phyloP scores from a whole-genome alignment of 768 basidiomycete genomes.

The Xerocomellus dryophilus region DNA sequence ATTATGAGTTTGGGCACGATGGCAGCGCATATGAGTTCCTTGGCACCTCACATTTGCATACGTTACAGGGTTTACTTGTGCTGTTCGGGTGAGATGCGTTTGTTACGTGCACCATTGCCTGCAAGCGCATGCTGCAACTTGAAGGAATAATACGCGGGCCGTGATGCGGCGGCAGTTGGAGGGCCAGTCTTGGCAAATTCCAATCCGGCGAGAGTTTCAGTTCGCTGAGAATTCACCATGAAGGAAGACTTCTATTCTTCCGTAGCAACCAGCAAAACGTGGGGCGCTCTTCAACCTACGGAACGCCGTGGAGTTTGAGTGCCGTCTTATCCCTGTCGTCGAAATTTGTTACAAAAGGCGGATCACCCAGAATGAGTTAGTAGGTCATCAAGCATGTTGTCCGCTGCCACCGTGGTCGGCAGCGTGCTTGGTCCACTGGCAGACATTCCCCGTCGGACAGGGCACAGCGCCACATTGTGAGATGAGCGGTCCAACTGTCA shows the following conservation, averaged over 20 bases:
- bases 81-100: conserved; percentile 6
- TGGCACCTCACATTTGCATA: conserved; percentile 1
- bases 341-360: conserved; percentile 1
- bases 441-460: neutral
- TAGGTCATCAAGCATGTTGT: neutral
- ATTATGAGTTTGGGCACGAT: conserved; percentile 20
- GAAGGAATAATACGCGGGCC: neutral
- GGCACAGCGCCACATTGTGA: conserved; percentile 8
- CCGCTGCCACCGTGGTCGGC: conserved; percentile 18
- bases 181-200: conserved; percentile 8
- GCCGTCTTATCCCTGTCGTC: conserved; percentile 19
- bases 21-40: neutral
- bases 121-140: neutral
- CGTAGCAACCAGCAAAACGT: conserved; percentile 31
- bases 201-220: conserved; percentile 11
- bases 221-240: conserved; percentile 22
- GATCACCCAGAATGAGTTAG: neutral
- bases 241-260: conserved; percentile 33
- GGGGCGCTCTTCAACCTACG: conserved; percentile 18
- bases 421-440: conserved; percentile 17
- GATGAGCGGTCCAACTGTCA: conserved; percentile 26
- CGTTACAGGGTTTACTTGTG: neutral
- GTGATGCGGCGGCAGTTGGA: conserved; percentile 19
- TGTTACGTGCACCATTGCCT: conserved; percentile 14
- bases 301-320: conserved; percentile 26